Evolutionary conservation across 805 yeast genomes (phyloP).

Genomic region (Hanseniaspora meyeri): DNA sequence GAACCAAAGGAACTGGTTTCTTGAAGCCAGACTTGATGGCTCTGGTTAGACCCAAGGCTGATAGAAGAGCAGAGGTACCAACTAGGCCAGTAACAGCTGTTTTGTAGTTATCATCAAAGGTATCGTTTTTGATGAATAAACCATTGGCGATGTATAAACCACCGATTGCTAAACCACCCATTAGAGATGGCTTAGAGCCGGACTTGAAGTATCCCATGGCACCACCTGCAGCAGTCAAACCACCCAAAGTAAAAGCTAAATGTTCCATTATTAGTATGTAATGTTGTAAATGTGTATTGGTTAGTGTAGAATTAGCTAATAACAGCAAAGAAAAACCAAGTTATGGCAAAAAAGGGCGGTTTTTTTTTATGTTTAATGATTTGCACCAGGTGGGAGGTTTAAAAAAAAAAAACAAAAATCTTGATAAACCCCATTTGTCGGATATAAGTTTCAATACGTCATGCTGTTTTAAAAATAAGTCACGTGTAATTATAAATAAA

Average conservation of each 20-base stretch:
- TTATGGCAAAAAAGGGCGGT: too few species aligned
- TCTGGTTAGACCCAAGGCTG: conserved; percentile 64
- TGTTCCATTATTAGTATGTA: conserved; percentile 41
- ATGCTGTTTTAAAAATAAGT: too few species aligned
- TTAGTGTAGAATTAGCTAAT: too few species aligned
- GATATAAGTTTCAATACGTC: too few species aligned
- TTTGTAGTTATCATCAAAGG: conserved; percentile 21
- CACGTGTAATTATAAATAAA: too few species aligned
- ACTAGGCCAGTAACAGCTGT: conserved; percentile 75
- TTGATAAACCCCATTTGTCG: too few species aligned
- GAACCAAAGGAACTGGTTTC: conserved; percentile 63
- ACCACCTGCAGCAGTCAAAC: conserved; percentile 59
- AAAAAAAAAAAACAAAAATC: too few species aligned
- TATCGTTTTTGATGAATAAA: conserved; percentile 42
- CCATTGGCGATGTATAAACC: conserved; percentile 58
- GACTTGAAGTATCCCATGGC: conserved; percentile 55
- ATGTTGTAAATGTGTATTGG: too few species aligned
- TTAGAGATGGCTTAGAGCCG: conserved; percentile 64
- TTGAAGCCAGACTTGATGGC: conserved; percentile 45
- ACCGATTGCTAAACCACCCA: conserved; percentile 59
- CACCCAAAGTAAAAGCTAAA: conserved; percentile 62
- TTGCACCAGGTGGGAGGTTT: too few species aligned
- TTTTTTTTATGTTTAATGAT: too few species aligned
- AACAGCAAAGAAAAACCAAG: too few species aligned
- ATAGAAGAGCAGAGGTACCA: conserved; percentile 52